Conservation (phyloP, 148 eudicot species). For the Suaeda aralocaspica region DNA sequence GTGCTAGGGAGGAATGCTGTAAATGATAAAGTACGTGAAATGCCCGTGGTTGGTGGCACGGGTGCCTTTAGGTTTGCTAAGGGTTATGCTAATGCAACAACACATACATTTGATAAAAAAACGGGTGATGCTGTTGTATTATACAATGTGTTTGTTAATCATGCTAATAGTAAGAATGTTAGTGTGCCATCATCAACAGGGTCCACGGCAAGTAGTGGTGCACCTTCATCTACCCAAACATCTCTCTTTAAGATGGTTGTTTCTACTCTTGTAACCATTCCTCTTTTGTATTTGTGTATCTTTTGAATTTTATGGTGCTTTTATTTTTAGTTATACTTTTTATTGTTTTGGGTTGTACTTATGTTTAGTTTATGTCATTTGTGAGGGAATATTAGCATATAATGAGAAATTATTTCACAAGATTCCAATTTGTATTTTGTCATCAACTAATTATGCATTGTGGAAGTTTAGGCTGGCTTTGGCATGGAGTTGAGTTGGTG, state of each 20-base stretch:
- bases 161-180: slow-evolving; percentile 13
- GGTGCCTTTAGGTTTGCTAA: slow-evolving; percentile 52
- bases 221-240: slow-evolving; percentile 7
- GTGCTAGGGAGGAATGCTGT: slow-evolving; percentile 37
- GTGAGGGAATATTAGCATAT: slow-evolving; percentile 2
- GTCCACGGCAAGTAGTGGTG: slow-evolving; percentile 6
- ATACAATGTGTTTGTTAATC: slow-evolving; percentile 34
- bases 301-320: not conserved
- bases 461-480: not conserved
- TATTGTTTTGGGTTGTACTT: not conserved
- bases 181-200: not conserved
- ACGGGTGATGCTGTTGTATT: slow-evolving; percentile 41
- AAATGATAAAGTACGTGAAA: slow-evolving; percentile 29
- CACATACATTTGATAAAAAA: slow-evolving; percentile 32
- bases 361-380: not conserved
- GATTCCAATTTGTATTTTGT: not conserved
- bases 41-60: slow-evolving; percentile 54
- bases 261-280: slow-evolving; percentile 14
- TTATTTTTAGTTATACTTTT: not conserved
- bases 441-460: no score
- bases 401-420: not conserved
- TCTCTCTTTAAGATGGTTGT: not conserved
- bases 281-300: slow-evolving; percentile 23
- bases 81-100: slow-evolving; percentile 44
- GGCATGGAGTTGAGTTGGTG: not conserved